Base-by-base conservation (phyloP, 2,329 filamentous ascomycete genomes). In the Claviceps sp. region DNA sequence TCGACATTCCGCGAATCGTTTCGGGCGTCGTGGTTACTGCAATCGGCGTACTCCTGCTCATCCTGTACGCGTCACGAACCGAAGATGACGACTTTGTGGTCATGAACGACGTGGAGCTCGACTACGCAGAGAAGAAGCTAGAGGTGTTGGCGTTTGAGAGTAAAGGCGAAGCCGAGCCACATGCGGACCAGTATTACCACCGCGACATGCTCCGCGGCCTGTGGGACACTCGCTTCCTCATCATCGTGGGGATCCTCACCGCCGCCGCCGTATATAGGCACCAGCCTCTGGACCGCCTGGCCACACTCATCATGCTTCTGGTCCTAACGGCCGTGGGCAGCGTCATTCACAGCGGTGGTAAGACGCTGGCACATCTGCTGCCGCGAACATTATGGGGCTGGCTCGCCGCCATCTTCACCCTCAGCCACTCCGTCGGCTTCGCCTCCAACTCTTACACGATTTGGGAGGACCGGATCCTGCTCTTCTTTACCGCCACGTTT, bases 401-500 rank as follows among this genome's bases (percentile, higher is more conserved):
- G 83, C 72, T 95, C 53, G 83, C 88, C 5, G 72, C 88, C 26
- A 65, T 90, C 14, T 88, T 95, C 58, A 89, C 89, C 0, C 66
- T 89, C n/a, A 82, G 85, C 55, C 88, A 95, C 62, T 94, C 89
- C n/a, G 73, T 87, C 49, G 91, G 93, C 7, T 98, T 97, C 65
- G 91, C 91, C 0, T 93, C 93, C 3, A 98, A 98, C 68, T 98
- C 93, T 0, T 98, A 90, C 68, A 97, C 91, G 0, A 95, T 98
- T 58, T 98, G 93, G 90, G 93, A 98, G 70, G 93, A 98, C 62
- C 86, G 88, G 14, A 96, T 96, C 52, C 76, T 95, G 4, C 75
- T 95, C 3, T 95, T 95, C 71, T 91, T 97, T 70, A 79, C 96
- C 53, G 81, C 82, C 2, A 93, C 90, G 0, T 96, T 97, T 63